Conservation (phyloP, 2,329 filamentous ascomycete genomes). For the Penicillium sp. region DNA sequence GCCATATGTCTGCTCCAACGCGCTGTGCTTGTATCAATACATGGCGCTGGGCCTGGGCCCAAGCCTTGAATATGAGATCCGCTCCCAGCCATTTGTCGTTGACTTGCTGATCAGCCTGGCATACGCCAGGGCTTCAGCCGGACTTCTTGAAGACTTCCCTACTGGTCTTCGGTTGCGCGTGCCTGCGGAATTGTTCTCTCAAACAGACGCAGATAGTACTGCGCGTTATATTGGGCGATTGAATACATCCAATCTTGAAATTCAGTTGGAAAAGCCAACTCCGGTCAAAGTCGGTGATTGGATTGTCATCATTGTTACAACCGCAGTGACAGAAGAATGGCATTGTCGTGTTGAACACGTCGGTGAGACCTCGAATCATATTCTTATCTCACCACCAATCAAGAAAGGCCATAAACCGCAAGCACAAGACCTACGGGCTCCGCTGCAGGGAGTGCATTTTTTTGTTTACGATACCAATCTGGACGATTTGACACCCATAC, state of each 20-base stretch:
- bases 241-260: slow-evolving; percentile 34
- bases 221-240: background rate
- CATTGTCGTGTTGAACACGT: slow-evolving; percentile 54
- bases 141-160: slow-evolving; percentile 53
- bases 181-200: slow-evolving; percentile 30
- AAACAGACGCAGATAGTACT: no score
- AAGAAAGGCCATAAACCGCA: background rate
- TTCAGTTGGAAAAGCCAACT: slow-evolving; percentile 38
- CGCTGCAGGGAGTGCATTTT: slow-evolving; percentile 14
- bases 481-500: slow-evolving; percentile 32
- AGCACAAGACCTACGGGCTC: background rate
- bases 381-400: slow-evolving; percentile 38
- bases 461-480: slow-evolving; percentile 40
- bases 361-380: slow-evolving; percentile 42
- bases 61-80: slow-evolving; percentile 79
- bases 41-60: slow-evolving; percentile 82
- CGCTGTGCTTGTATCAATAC: slow-evolving; percentile 83
- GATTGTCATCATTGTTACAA: slow-evolving; percentile 42
- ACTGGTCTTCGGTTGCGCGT: slow-evolving; percentile 56
- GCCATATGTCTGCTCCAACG: slow-evolving; percentile 69
- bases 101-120: slow-evolving; percentile 83
- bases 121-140: slow-evolving; percentile 55
- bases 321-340: slow-evolving; percentile 18
- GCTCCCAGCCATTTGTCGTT: slow-evolving; percentile 75
- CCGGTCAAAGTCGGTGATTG: slow-evolving; percentile 52